These are phyloP conservation scores for Massariosphaeria phaeospora DNA, from an alignment of 495 filamentous ascomycete species.

Conservation along the genomic window DNA sequence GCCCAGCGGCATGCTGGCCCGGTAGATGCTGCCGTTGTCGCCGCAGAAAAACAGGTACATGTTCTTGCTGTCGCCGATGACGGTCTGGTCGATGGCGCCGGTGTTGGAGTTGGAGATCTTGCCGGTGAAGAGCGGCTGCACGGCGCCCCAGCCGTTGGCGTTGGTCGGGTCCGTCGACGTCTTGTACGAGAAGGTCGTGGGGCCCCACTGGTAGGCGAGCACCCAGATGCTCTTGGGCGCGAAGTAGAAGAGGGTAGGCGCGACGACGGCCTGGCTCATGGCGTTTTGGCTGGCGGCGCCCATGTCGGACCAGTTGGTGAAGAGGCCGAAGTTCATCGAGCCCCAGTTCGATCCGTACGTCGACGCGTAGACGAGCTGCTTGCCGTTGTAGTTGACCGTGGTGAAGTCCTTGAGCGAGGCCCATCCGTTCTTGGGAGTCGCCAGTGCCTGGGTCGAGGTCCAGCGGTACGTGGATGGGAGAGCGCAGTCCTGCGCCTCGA, in stretches of 20 bases:
- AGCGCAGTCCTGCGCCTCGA: conserved; percentile 39
- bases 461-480: conserved; percentile 39
- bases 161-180: conserved; percentile 33
- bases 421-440: conserved; percentile 22
- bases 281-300: conserved; percentile 39
- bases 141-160: conserved; percentile 30
- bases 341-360: conserved; percentile 27
- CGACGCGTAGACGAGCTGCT: conserved; percentile 33
- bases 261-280: conserved; percentile 39
- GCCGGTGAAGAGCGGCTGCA: conserved; percentile 25
- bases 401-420: conserved; percentile 36
- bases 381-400: conserved; percentile 28
- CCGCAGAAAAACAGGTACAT: conserved; percentile 35
- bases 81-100: conserved; percentile 33
- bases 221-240: conserved; percentile 34
- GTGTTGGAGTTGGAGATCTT: conserved; percentile 23
- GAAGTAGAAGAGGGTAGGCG: conserved; percentile 35
- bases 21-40: conserved; percentile 34
- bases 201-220: conserved; percentile 32
- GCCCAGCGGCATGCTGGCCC: conserved; percentile 28
- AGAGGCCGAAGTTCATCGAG: conserved; percentile 33
- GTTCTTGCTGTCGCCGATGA: conserved; percentile 31
- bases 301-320: conserved; percentile 42
- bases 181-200: conserved; percentile 43
- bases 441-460: conserved; percentile 30